Base-by-base conservation (phyloP, 306 rosid genomes). In the Rosa rugosa region DNA sequence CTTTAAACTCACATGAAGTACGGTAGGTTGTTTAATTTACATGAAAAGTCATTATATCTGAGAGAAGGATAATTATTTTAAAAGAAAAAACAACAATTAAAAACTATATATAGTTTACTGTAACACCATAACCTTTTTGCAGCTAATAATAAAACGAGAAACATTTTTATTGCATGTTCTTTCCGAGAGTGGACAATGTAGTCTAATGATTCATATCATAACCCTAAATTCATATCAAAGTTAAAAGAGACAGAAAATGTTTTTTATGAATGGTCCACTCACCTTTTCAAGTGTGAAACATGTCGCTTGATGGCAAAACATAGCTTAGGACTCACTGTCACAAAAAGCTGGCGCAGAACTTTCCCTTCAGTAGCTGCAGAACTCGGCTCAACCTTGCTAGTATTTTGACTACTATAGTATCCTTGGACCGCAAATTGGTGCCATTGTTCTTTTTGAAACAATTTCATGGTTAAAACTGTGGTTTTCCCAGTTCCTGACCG, bases 401-500 rank as follows among this genome's bases (percentile, higher is more conserved):
- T 54, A 4, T 63, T 71, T 47, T 11, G 7, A 70, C 69, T 76
- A 81, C 79, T 84, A 75, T 75, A 75, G 23, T 69, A 42, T n/a
- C 56, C 83, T 60, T 86, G 82, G 46, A 79, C 44, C 22, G 86
- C 88, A 74, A 46, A 54, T 17, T 85, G 87, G 83, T 84, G 83
- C 75, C 59, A 41, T 40, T 74, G 75, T 72, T 93, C 98, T 47
- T 86, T 91, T 64, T 88, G 88, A 78, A 84, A 86, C 64, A 93
- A 75, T 80, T 93, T 93, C 94, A 84, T 87, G 2, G 98, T 93
- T 84, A 93, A 74, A 57, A 93, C 89, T 38, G 97, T 93, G 18
- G 98, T 93, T 85, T 93, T 93, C 31, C 98, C 98, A 0, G 98
- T 93, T 45, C 98, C 98, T n/a, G 97, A 93, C 14, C 94, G 89